Conservation (phyloP, 257 asterid species). For the Solanum pinnatisectum region DNA sequence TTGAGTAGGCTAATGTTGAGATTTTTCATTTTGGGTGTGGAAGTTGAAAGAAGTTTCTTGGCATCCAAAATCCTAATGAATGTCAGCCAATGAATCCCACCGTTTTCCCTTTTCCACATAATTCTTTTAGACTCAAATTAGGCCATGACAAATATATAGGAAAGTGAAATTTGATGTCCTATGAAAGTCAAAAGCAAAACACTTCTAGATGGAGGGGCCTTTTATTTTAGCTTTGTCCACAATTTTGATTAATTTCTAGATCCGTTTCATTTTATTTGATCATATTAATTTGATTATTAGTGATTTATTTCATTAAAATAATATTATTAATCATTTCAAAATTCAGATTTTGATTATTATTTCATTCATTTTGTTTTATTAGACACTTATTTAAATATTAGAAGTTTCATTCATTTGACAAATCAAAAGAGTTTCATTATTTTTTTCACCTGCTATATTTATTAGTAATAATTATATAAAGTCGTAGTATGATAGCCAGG, state of each 20-base stretch:
- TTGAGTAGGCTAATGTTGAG: background rate
- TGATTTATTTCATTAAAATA: no score
- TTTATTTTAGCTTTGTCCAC: background rate
- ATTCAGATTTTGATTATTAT: no score
- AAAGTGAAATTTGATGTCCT: background rate
- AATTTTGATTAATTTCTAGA: background rate
- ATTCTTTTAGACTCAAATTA: background rate
- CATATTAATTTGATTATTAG: background rate
- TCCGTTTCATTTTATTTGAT: no score
- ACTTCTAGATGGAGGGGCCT: background rate
- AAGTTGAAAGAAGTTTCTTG: background rate
- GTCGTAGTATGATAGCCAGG: background rate
- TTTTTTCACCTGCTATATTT: no score
- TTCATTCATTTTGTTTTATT: no score
- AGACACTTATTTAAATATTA: no score
- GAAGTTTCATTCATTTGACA: background rate
- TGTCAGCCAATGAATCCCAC: background rate
- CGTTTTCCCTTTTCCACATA: background rate
- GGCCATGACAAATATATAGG: background rate
- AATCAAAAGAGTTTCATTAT: no score
- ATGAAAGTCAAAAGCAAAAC: background rate
- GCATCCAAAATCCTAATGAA: background rate
- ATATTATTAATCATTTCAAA: no score
- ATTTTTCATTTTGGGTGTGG: background rate
- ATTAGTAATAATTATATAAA: no score